Evolutionary conservation across 805 yeast species (phyloP), one percentile per base, ranked within the genome.

Genomic region (Wickerhamiella hasegawae): DNA sequence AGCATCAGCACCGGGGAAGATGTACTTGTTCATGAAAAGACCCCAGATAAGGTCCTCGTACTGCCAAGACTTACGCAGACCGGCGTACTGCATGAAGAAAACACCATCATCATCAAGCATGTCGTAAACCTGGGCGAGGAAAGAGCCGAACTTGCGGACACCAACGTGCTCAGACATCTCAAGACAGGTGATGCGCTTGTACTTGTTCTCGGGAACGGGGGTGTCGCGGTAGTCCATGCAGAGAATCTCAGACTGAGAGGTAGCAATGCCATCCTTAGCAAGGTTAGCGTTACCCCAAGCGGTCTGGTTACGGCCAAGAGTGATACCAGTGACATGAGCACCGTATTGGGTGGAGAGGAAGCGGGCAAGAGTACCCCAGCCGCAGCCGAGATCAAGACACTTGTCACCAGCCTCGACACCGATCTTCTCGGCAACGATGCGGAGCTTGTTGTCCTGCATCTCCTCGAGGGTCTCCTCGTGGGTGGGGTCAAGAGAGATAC

Each of bases 91-190:
- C 55, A 83, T 65, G 56, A 68, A 77, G 67, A 83, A 82, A 37
- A 80, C 57, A 42, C 94, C 95, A 54, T 83, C 94, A 54, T 83
- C 95, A 48, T 83, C 93, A 55, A 83, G 71, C 72, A 83, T 73
- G 52, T 80, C 81, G 53, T 76, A 69, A 38, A 81, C 85, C 62
- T 84, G 94, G 40, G 64, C 61, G 55, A 83, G 64, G 65, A 83
- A 83, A 16, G 76, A 49, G 34, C 72, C 62, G 45, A 83, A 79
- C 53, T 84, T 75, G 58, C 93, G 72, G 48, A 83, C 78, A 54
- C 95, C 95, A 52, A 83, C 95, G 57, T 83, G 95, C 67, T 83
- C 95, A 23, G 93, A 83, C 95, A 83, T 83, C 66, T 83, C 94
- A 54, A 83, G 65, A 61, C 92, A 80, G 26, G 93, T 77, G 53